Conservation (phyloP, 768 basidiomycete species). For the Peribolospora kevripleyi region DNA sequence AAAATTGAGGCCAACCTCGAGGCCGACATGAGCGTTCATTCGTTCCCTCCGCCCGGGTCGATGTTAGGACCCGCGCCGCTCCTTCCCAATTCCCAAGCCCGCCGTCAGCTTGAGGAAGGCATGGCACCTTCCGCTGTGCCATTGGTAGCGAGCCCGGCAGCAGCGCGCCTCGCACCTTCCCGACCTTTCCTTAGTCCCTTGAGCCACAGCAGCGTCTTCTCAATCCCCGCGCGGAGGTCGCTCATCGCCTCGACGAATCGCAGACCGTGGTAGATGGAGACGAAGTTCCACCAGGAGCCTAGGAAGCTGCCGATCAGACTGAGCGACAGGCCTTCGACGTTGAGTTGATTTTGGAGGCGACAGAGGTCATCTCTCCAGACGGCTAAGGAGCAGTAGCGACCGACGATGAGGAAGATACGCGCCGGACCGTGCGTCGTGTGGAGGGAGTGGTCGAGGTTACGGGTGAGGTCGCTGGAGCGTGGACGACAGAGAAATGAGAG, state of each 20-base stretch:
- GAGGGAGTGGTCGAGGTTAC: constrained; percentile 27
- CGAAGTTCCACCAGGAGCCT: too few relatives aligned
- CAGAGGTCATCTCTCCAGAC: constrained; percentile 4
- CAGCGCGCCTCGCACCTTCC: too few relatives aligned
- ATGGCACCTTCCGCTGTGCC: too few relatives aligned
- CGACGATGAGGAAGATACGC: constrained; percentile 74
- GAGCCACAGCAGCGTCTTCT: constrained; percentile 16
- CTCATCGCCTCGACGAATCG: constrained; percentile 15
- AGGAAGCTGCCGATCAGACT: too few relatives aligned
- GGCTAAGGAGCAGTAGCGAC: constrained; percentile 30
- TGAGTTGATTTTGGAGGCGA: neutral
- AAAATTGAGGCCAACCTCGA: too few relatives aligned
- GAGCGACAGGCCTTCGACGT: too few relatives aligned
- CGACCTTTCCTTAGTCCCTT: constrained; percentile 15
- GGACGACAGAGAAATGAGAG: neutral
- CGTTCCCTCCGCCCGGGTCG: too few relatives aligned
- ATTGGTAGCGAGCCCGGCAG: too few relatives aligned
- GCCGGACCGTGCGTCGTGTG: constrained; percentile 52
- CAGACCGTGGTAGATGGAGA: constrained; percentile 3
- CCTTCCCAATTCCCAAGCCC: too few relatives aligned
- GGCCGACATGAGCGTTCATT: too few relatives aligned
- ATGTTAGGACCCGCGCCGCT: too few relatives aligned
- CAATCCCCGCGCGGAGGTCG: constrained; percentile 14
- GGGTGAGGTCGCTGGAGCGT: constrained; percentile 6
- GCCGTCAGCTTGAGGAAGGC: too few relatives aligned